Percentiles rank a stretch among this genome's conserved stretches.
phyloP scores from a whole-genome alignment of 129 eudicot species.

The Saposhnikovia divaricata region DNA sequence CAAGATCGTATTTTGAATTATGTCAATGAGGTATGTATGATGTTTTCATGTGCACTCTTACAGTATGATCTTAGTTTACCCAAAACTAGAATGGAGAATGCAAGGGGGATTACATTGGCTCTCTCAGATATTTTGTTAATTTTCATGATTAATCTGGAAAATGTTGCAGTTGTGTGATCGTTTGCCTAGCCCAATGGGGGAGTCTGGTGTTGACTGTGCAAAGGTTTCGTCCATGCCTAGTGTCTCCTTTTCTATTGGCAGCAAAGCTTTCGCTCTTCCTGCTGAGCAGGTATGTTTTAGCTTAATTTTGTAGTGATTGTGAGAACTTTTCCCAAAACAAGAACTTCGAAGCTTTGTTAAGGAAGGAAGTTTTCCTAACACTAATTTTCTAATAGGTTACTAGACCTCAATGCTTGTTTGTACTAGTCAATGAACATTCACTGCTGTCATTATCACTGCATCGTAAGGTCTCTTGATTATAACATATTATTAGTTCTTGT shows the following conservation, averaged over 20 bases:
- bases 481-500: background rate
- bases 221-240: constrained; percentile 41
- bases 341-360: background rate
- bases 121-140: background rate
- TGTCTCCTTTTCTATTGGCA: constrained; percentile 56
- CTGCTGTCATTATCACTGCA: background rate
- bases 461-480: background rate
- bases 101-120: constrained; percentile 13
- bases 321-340: background rate
- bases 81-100: constrained; percentile 11
- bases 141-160: background rate
- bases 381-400: background rate
- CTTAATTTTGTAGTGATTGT: background rate
- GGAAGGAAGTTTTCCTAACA: background rate
- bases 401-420: background rate
- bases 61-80: background rate
- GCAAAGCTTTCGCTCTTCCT: constrained; percentile 33
- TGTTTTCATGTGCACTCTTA: background rate
- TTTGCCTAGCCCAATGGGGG: constrained; percentile 56
- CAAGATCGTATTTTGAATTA: constrained; percentile 46
- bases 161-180: constrained; percentile 43
- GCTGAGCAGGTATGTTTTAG: constrained; percentile 38
- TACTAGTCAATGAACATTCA: background rate
- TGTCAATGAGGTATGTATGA: constrained; percentile 37
- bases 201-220: constrained; percentile 50